Conservation (phyloP, 192 early-diverging fungal genomes). For the Diversispora epigaea region DNA sequence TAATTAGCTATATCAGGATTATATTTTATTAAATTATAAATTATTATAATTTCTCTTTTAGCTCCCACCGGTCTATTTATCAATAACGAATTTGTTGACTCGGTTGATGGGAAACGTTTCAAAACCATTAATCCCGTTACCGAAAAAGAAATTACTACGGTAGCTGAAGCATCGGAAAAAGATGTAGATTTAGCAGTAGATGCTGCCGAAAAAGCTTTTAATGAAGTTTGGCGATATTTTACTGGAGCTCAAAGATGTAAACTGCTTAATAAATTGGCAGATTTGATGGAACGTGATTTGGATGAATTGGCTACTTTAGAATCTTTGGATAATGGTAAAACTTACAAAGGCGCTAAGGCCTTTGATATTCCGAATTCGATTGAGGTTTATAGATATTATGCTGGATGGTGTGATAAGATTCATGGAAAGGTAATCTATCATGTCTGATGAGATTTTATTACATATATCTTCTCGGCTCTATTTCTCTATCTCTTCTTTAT, state of each 20-base stretch:
- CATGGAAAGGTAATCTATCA: constrained; percentile 41
- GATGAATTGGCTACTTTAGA: constrained; percentile 61
- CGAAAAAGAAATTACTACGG: constrained; percentile 47
- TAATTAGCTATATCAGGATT: too few relatives aligned
- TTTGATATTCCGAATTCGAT: constrained; percentile 65
- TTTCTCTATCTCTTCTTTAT: too few relatives aligned
- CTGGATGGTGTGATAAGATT: constrained; percentile 64
- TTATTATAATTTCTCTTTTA: too few relatives aligned
- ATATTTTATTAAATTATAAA: too few relatives aligned
- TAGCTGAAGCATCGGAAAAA: constrained; percentile 41
- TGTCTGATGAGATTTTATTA: too few relatives aligned
- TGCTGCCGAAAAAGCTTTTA: constrained; percentile 57
- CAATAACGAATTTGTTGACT: constrained; percentile 58
- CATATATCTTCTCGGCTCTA: neutral
- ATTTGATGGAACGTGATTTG: constrained; percentile 46
- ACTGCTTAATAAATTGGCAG: constrained; percentile 64
- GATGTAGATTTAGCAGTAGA: constrained; percentile 58
- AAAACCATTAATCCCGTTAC: constrained; percentile 63
- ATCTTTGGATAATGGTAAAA: constrained; percentile 77
- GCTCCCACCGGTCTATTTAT: constrained; percentile 59
- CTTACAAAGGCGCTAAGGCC: constrained; percentile 53
- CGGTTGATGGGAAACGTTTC: constrained; percentile 49
- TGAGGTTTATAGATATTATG: constrained; percentile 76
- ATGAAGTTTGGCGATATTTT: constrained; percentile 54
- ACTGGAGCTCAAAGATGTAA: constrained; percentile 47